phyloP scores from a whole-genome alignment of 2,329 filamentous ascomycete species.

The Arthrobotrys entomopaga region DNA sequence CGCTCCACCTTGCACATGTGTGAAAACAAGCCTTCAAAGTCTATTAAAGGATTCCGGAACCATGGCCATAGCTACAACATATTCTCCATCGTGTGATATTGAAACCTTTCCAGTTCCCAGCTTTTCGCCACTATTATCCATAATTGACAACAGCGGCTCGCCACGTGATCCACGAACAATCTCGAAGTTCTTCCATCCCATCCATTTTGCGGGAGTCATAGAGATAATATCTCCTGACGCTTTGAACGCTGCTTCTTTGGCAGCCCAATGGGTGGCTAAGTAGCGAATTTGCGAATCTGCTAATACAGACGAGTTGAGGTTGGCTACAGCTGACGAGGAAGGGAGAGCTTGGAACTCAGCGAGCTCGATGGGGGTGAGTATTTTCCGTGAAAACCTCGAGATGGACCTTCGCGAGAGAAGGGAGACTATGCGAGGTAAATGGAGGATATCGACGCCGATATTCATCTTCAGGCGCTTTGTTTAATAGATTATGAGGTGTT shows the following conservation, averaged over 20 bases:
- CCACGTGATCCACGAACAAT: slow-evolving; percentile 35
- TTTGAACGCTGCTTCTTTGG: slow-evolving; percentile 59
- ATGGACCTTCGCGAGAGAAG: slow-evolving; percentile 55
- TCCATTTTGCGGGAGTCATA: slow-evolving; percentile 50
- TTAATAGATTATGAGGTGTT: too few relatives aligned
- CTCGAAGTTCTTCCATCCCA: slow-evolving; percentile 57
- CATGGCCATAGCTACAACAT: slow-evolving; percentile 58
- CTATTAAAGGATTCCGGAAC: slow-evolving; percentile 36
- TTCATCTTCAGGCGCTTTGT: slow-evolving; percentile 8
- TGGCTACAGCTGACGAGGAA: background rate
- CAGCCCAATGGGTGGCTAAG: slow-evolving; percentile 58
- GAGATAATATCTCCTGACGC: slow-evolving; percentile 49
- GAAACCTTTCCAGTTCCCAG: slow-evolving; percentile 55
- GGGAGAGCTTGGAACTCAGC: slow-evolving; percentile 37
- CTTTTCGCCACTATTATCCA: slow-evolving; percentile 17
- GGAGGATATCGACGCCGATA: slow-evolving; percentile 59
- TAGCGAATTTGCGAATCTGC: slow-evolving; percentile 48
- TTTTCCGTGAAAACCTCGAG: slow-evolving; percentile 56
- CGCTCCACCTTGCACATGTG: background rate
- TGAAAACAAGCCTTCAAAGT: background rate
- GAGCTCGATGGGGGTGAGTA: slow-evolving; percentile 57
- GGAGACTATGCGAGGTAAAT: slow-evolving; percentile 57
- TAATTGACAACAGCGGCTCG: slow-evolving; percentile 32
- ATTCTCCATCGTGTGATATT: slow-evolving; percentile 59
- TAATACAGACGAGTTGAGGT: slow-evolving; percentile 7